Evolutionary conservation across 2,329 filamentous ascomycete species (phyloP), one percentile per base, ranked within the genome.

Genomic region (Westerdykella aurantiaca): DNA sequence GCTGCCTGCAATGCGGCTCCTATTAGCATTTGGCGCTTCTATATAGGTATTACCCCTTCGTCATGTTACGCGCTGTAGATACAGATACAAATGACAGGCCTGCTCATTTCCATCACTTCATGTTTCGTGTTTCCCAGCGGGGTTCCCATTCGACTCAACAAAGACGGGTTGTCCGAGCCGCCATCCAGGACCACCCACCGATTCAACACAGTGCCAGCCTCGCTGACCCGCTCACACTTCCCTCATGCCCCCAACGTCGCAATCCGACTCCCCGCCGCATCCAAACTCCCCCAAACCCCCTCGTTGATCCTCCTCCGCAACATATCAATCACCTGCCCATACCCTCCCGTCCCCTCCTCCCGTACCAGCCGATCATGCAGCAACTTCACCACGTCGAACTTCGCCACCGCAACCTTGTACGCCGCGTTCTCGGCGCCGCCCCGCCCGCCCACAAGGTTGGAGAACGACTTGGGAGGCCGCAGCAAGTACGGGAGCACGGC

Each of bases 351-450:
- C 6, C 64, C 60, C 46, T 70, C 68, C 33, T 12, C 33, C 6
- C n/a, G 17, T 10, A 6, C 33, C 12, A 82, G 51, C 11, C 63
- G 60, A 18, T 60, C 51, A 22, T 76, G 65, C n/a, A 82, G 58
- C 4, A 70, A 69, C 13, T 72, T 71, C 38, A 82, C 52, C 2
- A 74, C 74, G 43, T 80, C 78, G 50, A 78, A 79, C 52, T 80
- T 81, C 0, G 76, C 74, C 38, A 69, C 72, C 1, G 78, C 78
- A 34, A 82, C 70, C 48, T 74, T 72, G 63, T 78, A 81, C 3
- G 78, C 77, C 1, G 76, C 71, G 49, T 73, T 78, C 53, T 81
- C 76, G 1, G 73, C 65, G 53, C 81, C 79, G 2, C 75, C 77
- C 9, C 73, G 68, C 9, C 79, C 78, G 12, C 75, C 77, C 0